Evolutionary conservation across 1,284 basidiomycete species (phyloP), one percentile per base, ranked within the genome.

Genomic region (Apiotrichum domesticum): DNA sequence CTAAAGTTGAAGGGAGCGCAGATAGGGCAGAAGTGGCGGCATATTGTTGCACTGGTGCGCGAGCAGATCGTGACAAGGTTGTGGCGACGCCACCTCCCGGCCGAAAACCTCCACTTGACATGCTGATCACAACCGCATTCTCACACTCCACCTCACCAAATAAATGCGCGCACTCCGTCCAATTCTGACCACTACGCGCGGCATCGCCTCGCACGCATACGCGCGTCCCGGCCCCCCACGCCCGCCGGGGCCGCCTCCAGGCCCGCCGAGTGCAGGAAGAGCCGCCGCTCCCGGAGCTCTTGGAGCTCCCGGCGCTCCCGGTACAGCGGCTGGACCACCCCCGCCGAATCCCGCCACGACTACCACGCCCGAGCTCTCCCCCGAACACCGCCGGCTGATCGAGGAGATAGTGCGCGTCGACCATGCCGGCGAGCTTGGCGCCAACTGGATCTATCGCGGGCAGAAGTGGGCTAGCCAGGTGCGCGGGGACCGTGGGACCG

Each of bases 371-470:
- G 56, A 66, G 15, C 64, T 79, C 13, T 64, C 68, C 0, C 54
- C 66, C 1, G 55, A 61, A 13, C 70, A 78, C 53, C 63, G 70
- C 6, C 58, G 61, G 11, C 55, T 77, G 15, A 52, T 80, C 15
- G 75, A 76, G 54, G 56, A 68, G 54, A 78, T 78, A 5, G 77
- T 96, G 40, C 82, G 92, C 13, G 87, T 96, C 10, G 90, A 96
- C 75, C 91, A 94, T 64, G 92, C 91, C 0, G 92, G 92, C 4
- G 92, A 96, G 75, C 79, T 94, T 34, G 92, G 91, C 2, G 92
- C 92, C 13, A 95, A 95, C 76, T 92, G 84, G 79, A 96, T 96
- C 51, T 96, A 95, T 77, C 79, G 82, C 65, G 92, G 92, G 2
- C 92, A 95, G 71, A 75, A 74, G 63, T 71, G 66, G 66, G 72